Evolutionary conservation across 805 yeast species (phyloP).

Genomic region (Blastobotrys terrestris): DNA sequence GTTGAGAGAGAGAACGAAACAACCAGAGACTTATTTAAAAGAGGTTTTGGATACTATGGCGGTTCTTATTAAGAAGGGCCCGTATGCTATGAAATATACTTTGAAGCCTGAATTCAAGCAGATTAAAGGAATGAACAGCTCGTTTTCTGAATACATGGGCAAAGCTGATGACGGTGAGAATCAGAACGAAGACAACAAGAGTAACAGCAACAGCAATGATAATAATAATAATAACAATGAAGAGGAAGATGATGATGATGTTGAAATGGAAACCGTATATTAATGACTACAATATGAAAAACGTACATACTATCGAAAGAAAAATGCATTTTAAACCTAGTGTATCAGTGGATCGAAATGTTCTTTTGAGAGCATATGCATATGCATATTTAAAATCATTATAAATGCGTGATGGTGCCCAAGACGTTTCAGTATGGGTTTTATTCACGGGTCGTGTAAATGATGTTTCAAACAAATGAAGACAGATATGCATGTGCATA

Average conservation of each 20-base stretch:
- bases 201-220: not conserved
- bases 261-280: slow-evolving; percentile 20
- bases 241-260: slow-evolving; percentile 14
- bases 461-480: not conserved
- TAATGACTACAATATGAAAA: not conserved
- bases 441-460: not conserved
- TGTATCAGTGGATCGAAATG: no score
- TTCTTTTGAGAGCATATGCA: not conserved
- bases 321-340: no score
- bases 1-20: slow-evolving; percentile 85
- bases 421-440: no score
- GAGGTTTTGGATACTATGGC: slow-evolving; percentile 91
- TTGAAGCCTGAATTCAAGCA: slow-evolving; percentile 85
- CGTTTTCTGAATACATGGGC: slow-evolving; percentile 18
- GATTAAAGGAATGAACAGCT: slow-evolving; percentile 40
- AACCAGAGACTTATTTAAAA: slow-evolving; percentile 84
- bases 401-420: no score
- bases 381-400: no score
- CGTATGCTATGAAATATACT: slow-evolving; percentile 88
- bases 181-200: not conserved
- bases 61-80: slow-evolving; percentile 84
- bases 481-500: no score
- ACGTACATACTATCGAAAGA: not conserved
- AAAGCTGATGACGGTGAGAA: slow-evolving; percentile 7
- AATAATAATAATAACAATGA: slow-evolving; percentile 4